Base-by-base conservation (phyloP, 2,329 filamentous ascomycete species). In the Exophiala calicioides region DNA sequence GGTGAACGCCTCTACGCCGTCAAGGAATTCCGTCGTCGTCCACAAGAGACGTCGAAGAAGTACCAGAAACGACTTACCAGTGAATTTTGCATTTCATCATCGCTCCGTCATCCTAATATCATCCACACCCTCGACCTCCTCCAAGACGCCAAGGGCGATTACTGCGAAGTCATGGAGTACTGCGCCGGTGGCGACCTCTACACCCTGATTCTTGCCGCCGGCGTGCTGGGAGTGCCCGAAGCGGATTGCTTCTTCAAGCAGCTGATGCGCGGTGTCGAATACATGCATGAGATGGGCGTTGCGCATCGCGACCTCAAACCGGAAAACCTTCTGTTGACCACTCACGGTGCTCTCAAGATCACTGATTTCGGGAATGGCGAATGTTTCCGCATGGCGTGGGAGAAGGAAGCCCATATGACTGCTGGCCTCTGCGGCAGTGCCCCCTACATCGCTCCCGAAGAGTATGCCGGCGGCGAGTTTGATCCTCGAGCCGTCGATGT, bases 311-410 rank as follows among this genome's bases (percentile, higher is more conserved):
- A 98, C 62, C 73, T 98, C 34, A 98, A 98, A 69, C 93, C 93
- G 0, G 93, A 98, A 68, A 98, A 98, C 59, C 78, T 98, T 9
- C 82, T 98, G 1, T 77, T 98, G 45, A 98, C 93, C 3, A 93
- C 88, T 0, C 88, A 90, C 56, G 93, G 93, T 47, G 88, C 84
- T 10, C 81, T 98, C 59, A 98, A 98, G 65, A 98, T 98, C 56
- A 97, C 93, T 20, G 93, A 98, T 67, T 98, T 98, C 60, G 93
- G 93, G 53, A 98, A 98, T 61, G 93, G 93, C 62, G 93, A 98
- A 69, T 98, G 93, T 69, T 98, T 98, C 79, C 86, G 93, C 45
- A 97, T 97, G 91, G 93, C 93, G 2, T 98, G 93, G 93, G 93
- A 98, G 69, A 93, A 90, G 43, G 90, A 97, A 67, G 86, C 93